These are phyloP conservation scores for Passiflora organensis DNA, from an alignment of 345 rosid species.

Conservation along the genomic window DNA sequence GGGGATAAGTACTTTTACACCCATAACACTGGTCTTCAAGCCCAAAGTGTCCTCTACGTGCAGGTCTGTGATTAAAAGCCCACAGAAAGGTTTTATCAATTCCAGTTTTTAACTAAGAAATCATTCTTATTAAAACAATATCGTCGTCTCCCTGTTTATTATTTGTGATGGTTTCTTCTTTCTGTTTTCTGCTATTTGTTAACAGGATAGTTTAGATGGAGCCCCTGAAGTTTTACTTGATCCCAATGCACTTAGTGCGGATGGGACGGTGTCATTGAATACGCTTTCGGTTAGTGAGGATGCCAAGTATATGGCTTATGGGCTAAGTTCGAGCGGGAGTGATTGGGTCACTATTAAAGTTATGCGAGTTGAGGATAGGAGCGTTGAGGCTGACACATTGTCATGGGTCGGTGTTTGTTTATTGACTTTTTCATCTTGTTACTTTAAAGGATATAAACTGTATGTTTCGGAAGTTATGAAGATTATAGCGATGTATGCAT, in stretches of 20 bases:
- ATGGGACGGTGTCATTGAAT: constrained; percentile 74
- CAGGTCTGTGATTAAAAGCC: too few relatives aligned
- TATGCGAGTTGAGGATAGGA: constrained; percentile 56
- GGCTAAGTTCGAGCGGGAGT: constrained; percentile 81
- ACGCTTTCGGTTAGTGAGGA: constrained; percentile 57
- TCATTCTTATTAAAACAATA: too few relatives aligned
- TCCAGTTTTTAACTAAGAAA: too few relatives aligned
- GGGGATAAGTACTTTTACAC: constrained; percentile 72
- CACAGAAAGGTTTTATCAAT: too few relatives aligned
- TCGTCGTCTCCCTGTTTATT: not conserved
- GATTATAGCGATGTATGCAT: not conserved
- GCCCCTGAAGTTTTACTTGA: constrained; percentile 78
- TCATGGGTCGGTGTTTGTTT: constrained; percentile 60
- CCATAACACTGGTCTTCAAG: constrained; percentile 85
- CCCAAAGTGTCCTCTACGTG: constrained; percentile 67
- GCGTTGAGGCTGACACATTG: constrained; percentile 60
- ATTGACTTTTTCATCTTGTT: not conserved
- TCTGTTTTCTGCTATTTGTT: too few relatives aligned
- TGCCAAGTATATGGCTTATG: constrained; percentile 72
- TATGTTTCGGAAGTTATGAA: not conserved
- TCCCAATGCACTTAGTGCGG: constrained; percentile 76
- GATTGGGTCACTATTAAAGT: constrained; percentile 89
- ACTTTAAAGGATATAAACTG: too few relatives aligned
- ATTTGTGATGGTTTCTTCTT: constrained; percentile 1
- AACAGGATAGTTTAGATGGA: constrained; percentile 74